Conservation (phyloP, 129 eudicot genomes). For the Smallanthus sonchifolius region DNA sequence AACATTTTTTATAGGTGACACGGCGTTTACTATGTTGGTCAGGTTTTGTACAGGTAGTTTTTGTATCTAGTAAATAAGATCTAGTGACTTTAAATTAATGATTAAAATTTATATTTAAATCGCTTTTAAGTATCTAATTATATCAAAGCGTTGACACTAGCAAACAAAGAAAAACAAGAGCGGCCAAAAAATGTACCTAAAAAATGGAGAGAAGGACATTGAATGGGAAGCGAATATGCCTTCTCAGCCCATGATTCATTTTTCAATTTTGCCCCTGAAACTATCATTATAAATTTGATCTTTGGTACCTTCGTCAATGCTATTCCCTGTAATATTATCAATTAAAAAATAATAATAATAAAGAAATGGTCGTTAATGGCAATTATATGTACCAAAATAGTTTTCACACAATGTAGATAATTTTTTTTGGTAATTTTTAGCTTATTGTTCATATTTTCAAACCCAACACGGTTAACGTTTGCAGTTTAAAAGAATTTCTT, state of each 20-base stretch:
- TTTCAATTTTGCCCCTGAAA: slow-evolving; percentile 74
- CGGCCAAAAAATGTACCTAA: slow-evolving; percentile 42
- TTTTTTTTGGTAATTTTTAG: no score
- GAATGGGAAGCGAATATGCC: slow-evolving; percentile 53
- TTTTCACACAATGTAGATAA: no score
- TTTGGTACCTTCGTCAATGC: slow-evolving; percentile 79
- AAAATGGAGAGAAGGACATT: slow-evolving; percentile 79
- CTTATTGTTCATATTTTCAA: no score
- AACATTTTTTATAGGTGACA: neutral
- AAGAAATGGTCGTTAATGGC: no score
- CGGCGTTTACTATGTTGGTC: neutral
- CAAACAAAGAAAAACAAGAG: neutral
- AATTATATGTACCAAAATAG: no score
- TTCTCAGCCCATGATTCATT: slow-evolving; percentile 52
- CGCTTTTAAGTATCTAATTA: neutral
- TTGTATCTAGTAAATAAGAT: neutral
- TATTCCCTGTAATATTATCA: slow-evolving; percentile 77
- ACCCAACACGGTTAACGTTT: no score
- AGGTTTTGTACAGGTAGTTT: neutral
- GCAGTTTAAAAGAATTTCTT: no score
- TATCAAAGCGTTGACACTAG: neutral
- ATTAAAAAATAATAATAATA: no score
- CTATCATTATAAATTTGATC: slow-evolving; percentile 55
- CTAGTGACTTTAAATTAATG: neutral
- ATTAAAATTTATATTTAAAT: neutral